Evolutionary conservation across 164 flowering plant species (phyloP).

Genomic region (Vitis rotundifolia): DNA sequence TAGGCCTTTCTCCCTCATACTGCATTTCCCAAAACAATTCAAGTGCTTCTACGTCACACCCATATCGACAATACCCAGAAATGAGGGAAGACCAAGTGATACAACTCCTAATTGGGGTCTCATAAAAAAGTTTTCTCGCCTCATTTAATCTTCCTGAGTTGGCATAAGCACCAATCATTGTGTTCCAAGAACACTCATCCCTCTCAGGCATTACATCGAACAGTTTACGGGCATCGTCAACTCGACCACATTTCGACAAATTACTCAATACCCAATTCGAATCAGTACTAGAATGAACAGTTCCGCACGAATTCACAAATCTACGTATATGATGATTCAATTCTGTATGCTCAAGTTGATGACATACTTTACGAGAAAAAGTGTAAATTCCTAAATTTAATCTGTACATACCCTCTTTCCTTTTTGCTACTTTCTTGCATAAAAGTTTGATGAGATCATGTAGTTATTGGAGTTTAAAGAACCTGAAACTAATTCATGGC

Average conservation of each 20-base stretch:
- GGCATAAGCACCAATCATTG: conserved; percentile 71
- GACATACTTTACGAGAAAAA: background rate
- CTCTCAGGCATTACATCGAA: conserved; percentile 66
- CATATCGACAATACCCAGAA: conserved; percentile 63
- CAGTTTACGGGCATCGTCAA: conserved; percentile 70
- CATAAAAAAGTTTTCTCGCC: conserved; percentile 53
- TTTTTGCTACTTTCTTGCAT: background rate
- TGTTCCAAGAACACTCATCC: conserved; percentile 81
- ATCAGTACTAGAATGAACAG: background rate
- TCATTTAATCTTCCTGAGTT: conserved; percentile 54
- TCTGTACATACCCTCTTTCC: conserved; percentile 13
- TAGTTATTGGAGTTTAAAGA: background rate
- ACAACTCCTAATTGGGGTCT: conserved; percentile 42
- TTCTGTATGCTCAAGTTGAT: background rate
- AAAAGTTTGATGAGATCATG: background rate
- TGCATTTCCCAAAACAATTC: conserved; percentile 66
- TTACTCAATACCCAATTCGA: conserved; percentile 23
- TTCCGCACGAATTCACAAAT: background rate
- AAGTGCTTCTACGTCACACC: conserved; percentile 48
- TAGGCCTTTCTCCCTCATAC: conserved; percentile 60
- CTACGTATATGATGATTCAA: background rate
- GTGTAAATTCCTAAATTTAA: background rate
- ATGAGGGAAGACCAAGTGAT: conserved; percentile 78
- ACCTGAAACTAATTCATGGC: no score
- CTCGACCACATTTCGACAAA: conserved; percentile 51